Percentiles rank a stretch among this genome's conserved stretches.
Evolutionary conservation across 2,329 filamentous ascomycete species (phyloP).

Genomic region (Daldinia sp.): DNA sequence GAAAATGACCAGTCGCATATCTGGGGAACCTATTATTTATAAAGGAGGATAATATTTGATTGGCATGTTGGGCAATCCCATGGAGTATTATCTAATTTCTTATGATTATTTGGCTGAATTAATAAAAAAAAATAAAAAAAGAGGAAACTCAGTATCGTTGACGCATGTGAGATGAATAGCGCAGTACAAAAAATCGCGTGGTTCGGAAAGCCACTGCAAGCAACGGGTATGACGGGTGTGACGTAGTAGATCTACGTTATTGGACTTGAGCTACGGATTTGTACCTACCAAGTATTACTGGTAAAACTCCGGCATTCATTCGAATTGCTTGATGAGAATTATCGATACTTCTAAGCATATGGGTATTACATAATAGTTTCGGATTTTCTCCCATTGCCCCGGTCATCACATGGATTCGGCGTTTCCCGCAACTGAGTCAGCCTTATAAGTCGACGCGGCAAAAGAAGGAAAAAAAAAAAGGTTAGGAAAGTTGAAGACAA

Average conservation of each 20-base stretch:
- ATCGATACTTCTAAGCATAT: too few species aligned
- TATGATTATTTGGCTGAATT: constrained; percentile 12
- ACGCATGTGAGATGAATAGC: neutral
- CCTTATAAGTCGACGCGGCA: constrained; percentile 23
- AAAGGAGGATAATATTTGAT: constrained; percentile 4
- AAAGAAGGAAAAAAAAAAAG: constrained; percentile 34
- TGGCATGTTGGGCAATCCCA: constrained; percentile 25
- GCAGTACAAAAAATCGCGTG: constrained; percentile 4
- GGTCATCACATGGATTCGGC: neutral
- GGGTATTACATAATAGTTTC: constrained; percentile 3
- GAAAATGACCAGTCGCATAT: constrained; percentile 57
- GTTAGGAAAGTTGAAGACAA: constrained; percentile 9
- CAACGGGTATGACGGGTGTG: constrained; percentile 9
- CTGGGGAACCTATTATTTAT: constrained; percentile 38
- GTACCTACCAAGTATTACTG: neutral
- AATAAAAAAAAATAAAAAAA: too few species aligned
- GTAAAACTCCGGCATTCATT: neutral
- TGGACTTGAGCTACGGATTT: neutral
- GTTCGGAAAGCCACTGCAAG: neutral
- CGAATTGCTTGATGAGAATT: too few species aligned
- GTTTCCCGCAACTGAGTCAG: constrained; percentile 21
- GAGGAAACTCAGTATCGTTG: constrained; percentile 16
- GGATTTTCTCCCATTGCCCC: neutral
- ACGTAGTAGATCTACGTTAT: constrained; percentile 26
- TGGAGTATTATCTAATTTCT: constrained; percentile 14